A percentile compares a stretch with the other conserved stretches of the same genome.
Evolutionary conservation across 2,329 filamentous ascomycete genomes (phyloP).

Genomic region (Epichloe gansuensis): DNA sequence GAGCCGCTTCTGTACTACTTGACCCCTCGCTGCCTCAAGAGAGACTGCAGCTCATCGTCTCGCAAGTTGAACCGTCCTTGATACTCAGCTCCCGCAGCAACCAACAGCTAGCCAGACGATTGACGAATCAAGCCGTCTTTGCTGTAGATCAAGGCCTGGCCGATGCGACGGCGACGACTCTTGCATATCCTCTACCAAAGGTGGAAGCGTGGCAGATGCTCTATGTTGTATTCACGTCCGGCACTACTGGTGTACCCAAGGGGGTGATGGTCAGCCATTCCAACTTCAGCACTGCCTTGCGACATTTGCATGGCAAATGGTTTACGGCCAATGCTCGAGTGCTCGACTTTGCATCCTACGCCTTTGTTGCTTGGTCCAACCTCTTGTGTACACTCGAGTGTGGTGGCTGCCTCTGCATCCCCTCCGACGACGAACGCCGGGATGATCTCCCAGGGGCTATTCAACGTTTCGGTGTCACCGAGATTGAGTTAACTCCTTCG

Average conservation of each 20-base stretch:
- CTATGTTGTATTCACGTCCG: conserved; percentile 12
- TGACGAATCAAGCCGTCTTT: conserved; percentile 1
- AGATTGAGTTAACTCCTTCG: conserved; percentile 3
- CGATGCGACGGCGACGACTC: neutral
- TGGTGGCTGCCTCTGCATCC: conserved; percentile 9
- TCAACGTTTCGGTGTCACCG: neutral
- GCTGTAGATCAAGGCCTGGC: neutral
- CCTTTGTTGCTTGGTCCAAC: conserved; percentile 2
- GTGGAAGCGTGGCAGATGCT: neutral
- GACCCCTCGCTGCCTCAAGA: conserved; percentile 10
- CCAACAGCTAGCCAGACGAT: conserved; percentile 1
- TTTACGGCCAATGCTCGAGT: conserved; percentile 9
- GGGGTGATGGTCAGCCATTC: conserved; percentile 13
- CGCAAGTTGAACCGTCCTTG: conserved; percentile 8
- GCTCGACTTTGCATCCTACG: conserved; percentile 7
- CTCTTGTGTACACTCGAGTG: conserved; percentile 2
- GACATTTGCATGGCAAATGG: conserved; percentile 7
- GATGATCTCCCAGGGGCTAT: conserved; percentile 6
- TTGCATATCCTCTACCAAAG: neutral
- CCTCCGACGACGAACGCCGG: conserved; percentile 6
- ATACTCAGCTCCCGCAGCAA: conserved; percentile 10
- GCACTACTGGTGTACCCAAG: conserved; percentile 14
- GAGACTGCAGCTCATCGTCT: conserved; percentile 9
- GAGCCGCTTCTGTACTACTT: conserved; percentile 2
- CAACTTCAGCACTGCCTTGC: conserved; percentile 10